Percentiles rank a stretch among this genome's conserved stretches.
Evolutionary conservation across 345 rosid genomes (phyloP).

Genomic region (Lepidium aucheri): DNA sequence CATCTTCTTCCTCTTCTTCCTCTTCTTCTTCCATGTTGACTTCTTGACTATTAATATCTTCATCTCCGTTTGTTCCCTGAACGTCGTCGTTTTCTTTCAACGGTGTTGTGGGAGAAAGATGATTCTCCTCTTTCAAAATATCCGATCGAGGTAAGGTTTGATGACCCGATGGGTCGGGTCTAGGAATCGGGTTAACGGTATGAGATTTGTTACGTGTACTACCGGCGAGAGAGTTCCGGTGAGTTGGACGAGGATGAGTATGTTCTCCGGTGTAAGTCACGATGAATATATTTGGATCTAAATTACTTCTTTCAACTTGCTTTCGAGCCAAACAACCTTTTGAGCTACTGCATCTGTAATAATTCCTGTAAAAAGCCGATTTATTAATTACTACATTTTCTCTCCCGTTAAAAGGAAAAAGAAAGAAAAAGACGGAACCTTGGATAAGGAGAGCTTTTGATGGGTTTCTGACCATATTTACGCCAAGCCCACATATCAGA

Average conservation of each 20-base stretch:
- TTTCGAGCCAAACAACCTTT: slow-evolving; percentile 61
- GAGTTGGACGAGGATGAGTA: slow-evolving; percentile 77
- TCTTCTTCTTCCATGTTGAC: slow-evolving; percentile 22
- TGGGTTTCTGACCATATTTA: slow-evolving; percentile 94
- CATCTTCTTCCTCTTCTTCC: background rate
- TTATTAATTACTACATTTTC: background rate
- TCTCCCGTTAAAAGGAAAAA: background rate
- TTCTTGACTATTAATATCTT: slow-evolving; percentile 10
- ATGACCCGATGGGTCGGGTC: slow-evolving; percentile 13
- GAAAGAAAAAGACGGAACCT: slow-evolving; percentile 32
- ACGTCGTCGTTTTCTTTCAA: slow-evolving; percentile 24
- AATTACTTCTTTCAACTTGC: slow-evolving; percentile 58
- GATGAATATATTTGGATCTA: slow-evolving; percentile 52
- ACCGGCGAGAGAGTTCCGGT: slow-evolving; percentile 90
- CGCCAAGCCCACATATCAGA: slow-evolving; percentile 96
- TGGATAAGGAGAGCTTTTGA: slow-evolving; percentile 89
- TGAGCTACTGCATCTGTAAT: slow-evolving; percentile 81
- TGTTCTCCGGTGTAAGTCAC: slow-evolving; percentile 87
- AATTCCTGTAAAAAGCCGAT: slow-evolving; percentile 44
- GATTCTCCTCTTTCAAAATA: slow-evolving; percentile 11
- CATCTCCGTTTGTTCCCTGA: slow-evolving; percentile 21
- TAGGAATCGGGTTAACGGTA: slow-evolving; percentile 17
- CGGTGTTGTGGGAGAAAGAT: slow-evolving; percentile 56
- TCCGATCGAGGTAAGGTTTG: background rate
- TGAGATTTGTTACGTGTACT: slow-evolving; percentile 58